Base-by-base conservation (phyloP, 441 rosid species). In the Raphanus hybrid region DNA sequence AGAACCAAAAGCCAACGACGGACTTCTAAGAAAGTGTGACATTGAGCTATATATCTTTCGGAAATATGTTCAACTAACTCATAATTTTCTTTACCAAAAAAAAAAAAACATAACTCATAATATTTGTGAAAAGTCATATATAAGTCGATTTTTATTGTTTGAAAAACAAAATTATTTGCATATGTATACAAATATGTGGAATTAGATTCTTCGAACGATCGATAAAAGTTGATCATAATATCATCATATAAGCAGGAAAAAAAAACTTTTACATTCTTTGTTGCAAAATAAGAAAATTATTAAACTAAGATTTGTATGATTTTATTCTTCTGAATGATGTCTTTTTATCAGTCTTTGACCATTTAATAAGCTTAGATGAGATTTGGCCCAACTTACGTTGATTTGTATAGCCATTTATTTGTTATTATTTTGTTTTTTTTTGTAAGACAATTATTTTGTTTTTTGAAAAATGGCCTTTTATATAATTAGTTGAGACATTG, bases 401-500 rank as follows among this genome's bases (percentile, higher is more conserved):
- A 73, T 54, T 70, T 78, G 41, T 16, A 37, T 37, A 77, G 73
- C 32, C 39, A 78, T 50, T 73, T 67, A 23, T 23, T 23, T 23
- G 26, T 23, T 23, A 23, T 23, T 23, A 23, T 23, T 23, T 23
- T 23, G 0, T 23, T 23, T 23, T 23, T 23, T 18, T 18, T 18
- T 18, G 18, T 18, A 18, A 18, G 18, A 18, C 18, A 18, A 18
- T 18, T 18, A 18, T 18, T 18, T 18, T 18, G 18, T 18, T 18
- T 20, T 23, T 23, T 23, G 26, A 23, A 23, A 23, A 23, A 23
- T 23, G 26, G 26, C 26, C 0, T 23, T 23, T 23, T 72, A 23
- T 60, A 78, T 32, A 3, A 43, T 68, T 73, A 63, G 82, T 37
- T 78, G 70, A 73, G 29, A 67, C 82, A 73, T 68, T 67, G 74